Evolutionary conservation across 2,329 filamentous ascomycete genomes (phyloP).

Genomic region (Fusarium sp.): DNA sequence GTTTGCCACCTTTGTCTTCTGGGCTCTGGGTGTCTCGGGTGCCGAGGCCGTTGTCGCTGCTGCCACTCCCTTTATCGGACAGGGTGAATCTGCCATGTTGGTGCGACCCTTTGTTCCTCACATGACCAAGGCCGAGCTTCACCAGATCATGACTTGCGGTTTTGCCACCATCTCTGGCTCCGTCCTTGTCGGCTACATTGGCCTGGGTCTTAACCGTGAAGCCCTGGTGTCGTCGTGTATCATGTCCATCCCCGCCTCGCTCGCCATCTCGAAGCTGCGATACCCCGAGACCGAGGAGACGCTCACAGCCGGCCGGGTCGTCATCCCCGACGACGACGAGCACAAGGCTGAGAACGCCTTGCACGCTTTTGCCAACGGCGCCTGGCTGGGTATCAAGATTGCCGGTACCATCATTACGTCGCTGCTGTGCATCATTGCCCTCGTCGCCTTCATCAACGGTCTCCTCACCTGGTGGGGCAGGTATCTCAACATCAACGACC

Average conservation of each 20-base stretch:
- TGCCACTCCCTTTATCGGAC: conserved; percentile 93
- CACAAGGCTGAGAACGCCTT: conserved; percentile 84
- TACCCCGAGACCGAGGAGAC: conserved; percentile 92
- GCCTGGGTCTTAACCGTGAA: conserved; percentile 86
- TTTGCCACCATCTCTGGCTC: conserved; percentile 94
- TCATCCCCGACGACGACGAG: conserved; percentile 85
- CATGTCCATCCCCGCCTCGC: conserved; percentile 94
- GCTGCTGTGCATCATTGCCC: conserved; percentile 86
- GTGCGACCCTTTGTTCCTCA: conserved; percentile 89
- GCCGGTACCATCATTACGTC: conserved; percentile 86
- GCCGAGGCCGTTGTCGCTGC: conserved; percentile 95
- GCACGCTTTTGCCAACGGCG: conserved; percentile 87
- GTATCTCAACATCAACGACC: conserved; percentile 81
- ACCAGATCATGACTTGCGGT: conserved; percentile 93
- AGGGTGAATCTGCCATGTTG: conserved; percentile 94
- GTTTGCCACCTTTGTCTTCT: conserved; percentile 93
- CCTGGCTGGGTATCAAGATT: conserved; percentile 90
- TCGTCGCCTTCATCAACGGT: conserved; percentile 82
- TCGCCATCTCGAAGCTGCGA: conserved; percentile 90
- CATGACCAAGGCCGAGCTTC: conserved; percentile 88
- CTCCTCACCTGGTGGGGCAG: conserved; percentile 87
- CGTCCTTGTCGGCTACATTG: conserved; percentile 88
- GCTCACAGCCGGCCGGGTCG: conserved; percentile 84
- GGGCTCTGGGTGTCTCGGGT: conserved; percentile 87
- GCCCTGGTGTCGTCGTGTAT: conserved; percentile 92